Conservation (phyloP, 768 basidiomycete species). For the Panus rudis region DNA sequence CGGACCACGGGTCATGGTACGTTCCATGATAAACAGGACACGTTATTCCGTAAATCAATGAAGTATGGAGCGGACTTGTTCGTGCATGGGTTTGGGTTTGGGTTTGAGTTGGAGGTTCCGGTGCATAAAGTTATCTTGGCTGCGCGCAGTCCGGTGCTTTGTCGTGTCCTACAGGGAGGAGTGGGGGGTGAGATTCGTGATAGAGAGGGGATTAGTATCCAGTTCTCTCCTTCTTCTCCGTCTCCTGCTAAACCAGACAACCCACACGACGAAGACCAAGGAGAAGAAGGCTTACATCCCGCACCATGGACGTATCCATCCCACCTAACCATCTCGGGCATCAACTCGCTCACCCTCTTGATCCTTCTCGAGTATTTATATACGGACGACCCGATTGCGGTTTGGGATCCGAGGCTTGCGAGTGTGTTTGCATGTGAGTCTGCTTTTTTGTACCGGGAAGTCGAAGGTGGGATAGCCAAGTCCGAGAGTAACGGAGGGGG, state of each 20-base stretch:
- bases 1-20: not conserved
- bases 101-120: slow-evolving; percentile 38
- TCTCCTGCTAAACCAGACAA: too few relatives aligned
- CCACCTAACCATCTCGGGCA: slow-evolving; percentile 41
- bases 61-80: slow-evolving; percentile 57
- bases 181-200: too few relatives aligned
- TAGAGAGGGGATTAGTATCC: too few relatives aligned
- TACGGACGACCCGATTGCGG: slow-evolving; percentile 70
- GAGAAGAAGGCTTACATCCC: slow-evolving; percentile 2
- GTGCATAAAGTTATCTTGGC: slow-evolving; percentile 64
- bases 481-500: too few relatives aligned
- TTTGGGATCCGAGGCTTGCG: slow-evolving; percentile 76
- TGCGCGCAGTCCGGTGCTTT: slow-evolving; percentile 45
- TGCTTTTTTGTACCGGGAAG: too few relatives aligned
- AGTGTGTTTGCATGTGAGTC: slow-evolving; percentile 35
- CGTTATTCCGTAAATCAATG: not conserved
- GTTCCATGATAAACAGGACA: slow-evolving; percentile 6
- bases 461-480: too few relatives aligned
- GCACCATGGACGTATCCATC: slow-evolving; percentile 5
- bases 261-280: too few relatives aligned
- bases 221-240: too few relatives aligned
- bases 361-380: slow-evolving; percentile 84
- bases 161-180: too few relatives aligned
- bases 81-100: slow-evolving; percentile 38
- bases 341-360: slow-evolving; percentile 60